phyloP scores from a whole-genome alignment of 768 basidiomycete genomes.

The Melanogaster broomeanus region DNA sequence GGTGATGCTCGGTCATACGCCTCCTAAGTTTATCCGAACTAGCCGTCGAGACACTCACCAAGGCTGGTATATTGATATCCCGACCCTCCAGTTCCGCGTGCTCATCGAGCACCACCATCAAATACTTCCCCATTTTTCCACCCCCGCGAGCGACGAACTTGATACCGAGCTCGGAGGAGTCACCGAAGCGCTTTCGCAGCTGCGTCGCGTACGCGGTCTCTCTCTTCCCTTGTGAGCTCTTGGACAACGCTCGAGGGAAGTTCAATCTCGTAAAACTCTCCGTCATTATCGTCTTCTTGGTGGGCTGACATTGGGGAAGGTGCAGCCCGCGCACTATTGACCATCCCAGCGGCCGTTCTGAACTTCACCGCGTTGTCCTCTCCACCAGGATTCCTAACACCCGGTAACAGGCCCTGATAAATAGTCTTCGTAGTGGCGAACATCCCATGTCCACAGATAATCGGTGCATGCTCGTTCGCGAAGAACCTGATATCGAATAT shows the following conservation, averaged over 20 bases:
- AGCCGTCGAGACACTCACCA: constrained; percentile 28
- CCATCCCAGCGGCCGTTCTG: constrained; percentile 30
- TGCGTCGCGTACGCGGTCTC: constrained; percentile 27
- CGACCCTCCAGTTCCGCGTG: constrained; percentile 36
- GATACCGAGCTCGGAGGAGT: constrained; percentile 29
- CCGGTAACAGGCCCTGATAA: constrained; percentile 13
- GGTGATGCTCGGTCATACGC: not conserved
- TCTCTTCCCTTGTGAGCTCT: constrained; percentile 32
- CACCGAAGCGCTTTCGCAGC: constrained; percentile 40
- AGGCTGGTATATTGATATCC: constrained; percentile 29
- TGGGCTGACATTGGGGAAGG: not conserved
- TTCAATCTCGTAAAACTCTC: constrained; percentile 35
- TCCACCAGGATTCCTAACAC: constrained; percentile 23
- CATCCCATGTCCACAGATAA: constrained; percentile 47
- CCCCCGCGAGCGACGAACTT: constrained; percentile 40
- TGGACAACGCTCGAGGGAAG: constrained; percentile 32
- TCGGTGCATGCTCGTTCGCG: constrained; percentile 30
- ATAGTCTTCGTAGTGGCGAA: constrained; percentile 46
- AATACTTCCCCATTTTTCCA: constrained; percentile 34
- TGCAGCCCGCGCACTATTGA: constrained; percentile 14
- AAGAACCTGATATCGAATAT: constrained; percentile 44
- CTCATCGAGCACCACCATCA: constrained; percentile 45
- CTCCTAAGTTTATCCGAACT: too few species aligned
- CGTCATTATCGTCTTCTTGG: constrained; percentile 1
- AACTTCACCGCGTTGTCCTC: constrained; percentile 25